Evolutionary conservation across 148 eudicot species (phyloP).

Genomic region (Persicaria tinctoria): DNA sequence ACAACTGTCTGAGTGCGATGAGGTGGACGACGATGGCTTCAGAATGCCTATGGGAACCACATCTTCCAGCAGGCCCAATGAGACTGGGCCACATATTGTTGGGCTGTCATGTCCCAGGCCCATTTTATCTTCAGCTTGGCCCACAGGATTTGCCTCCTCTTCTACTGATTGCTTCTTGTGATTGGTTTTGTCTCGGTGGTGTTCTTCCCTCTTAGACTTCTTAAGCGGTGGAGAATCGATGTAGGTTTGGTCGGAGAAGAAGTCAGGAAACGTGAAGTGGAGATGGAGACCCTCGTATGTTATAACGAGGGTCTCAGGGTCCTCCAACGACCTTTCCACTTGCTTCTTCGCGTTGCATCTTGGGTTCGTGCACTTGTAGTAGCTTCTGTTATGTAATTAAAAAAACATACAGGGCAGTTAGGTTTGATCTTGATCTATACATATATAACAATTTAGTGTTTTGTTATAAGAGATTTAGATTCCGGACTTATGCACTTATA

Average conservation of each 20-base stretch:
- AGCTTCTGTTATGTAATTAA: slow-evolving; percentile 43
- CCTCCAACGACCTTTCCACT: slow-evolving; percentile 66
- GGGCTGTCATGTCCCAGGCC: slow-evolving; percentile 3
- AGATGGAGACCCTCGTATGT: slow-evolving; percentile 94
- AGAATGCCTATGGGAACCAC: slow-evolving; percentile 10
- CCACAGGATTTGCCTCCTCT: not conserved
- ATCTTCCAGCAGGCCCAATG: slow-evolving; percentile 16
- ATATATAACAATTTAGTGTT: not conserved
- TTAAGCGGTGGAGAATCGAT: not conserved
- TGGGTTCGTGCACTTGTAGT: slow-evolving; percentile 83
- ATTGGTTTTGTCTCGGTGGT: not conserved
- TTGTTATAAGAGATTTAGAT: not conserved
- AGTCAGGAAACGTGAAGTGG: slow-evolving; percentile 56
- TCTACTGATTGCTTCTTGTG: slow-evolving; percentile 1
- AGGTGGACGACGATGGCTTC: slow-evolving; percentile 10
- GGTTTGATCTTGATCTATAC: not conserved
- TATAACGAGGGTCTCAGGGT: slow-evolving; percentile 56
- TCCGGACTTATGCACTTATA: too few relatives aligned
- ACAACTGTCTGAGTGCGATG: not conserved
- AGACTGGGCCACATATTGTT: not conserved
- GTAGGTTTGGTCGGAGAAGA: slow-evolving; percentile 17
- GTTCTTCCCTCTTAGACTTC: not conserved
- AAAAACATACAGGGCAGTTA: not conserved
- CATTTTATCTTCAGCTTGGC: not conserved
- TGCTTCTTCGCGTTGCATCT: slow-evolving; percentile 84